Evolutionary conservation across 2,329 filamentous ascomycete species (phyloP).

Genomic region (Colletotrichum sp.): DNA sequence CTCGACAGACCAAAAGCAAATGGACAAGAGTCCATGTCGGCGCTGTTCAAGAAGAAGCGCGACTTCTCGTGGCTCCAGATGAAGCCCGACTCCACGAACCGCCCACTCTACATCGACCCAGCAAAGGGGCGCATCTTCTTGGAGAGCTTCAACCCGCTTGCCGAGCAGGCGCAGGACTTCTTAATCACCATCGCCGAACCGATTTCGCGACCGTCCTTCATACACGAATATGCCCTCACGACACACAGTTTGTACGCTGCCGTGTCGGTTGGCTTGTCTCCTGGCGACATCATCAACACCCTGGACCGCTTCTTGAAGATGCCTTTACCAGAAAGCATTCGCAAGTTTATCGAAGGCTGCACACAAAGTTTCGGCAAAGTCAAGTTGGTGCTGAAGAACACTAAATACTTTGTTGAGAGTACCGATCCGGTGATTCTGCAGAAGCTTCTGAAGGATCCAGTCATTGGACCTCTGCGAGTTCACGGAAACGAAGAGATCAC

Average conservation of each 20-base stretch:
- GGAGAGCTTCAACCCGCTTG: conserved; percentile 91
- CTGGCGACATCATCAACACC: conserved; percentile 87
- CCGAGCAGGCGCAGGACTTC: conserved; percentile 89
- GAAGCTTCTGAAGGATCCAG: conserved; percentile 81
- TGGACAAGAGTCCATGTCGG: conserved; percentile 4
- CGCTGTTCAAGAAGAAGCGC: conserved; percentile 43
- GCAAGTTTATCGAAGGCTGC: conserved; percentile 77
- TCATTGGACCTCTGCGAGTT: conserved; percentile 80
- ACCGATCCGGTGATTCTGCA: conserved; percentile 87
- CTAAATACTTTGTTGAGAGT: conserved; percentile 92
- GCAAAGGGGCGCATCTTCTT: conserved; percentile 86
- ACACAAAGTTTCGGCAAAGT: conserved; percentile 95
- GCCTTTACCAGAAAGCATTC: conserved; percentile 80
- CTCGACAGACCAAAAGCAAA: conserved; percentile 26
- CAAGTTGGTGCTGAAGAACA: conserved; percentile 92
- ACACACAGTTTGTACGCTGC: conserved; percentile 94
- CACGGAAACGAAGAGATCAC: conserved; percentile 76
- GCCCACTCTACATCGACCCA: conserved; percentile 94
- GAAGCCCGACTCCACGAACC: conserved; percentile 87
- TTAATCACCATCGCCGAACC: conserved; percentile 96
- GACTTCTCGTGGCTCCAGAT: conserved; percentile 85
- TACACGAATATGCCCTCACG: conserved; percentile 93
- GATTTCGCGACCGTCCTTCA: conserved; percentile 83
- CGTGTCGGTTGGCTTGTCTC: conserved; percentile 90
- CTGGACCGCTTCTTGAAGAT: conserved; percentile 91